Base-by-base conservation (phyloP, 2,329 filamentous ascomycete species). In the Fusarium sp. region DNA sequence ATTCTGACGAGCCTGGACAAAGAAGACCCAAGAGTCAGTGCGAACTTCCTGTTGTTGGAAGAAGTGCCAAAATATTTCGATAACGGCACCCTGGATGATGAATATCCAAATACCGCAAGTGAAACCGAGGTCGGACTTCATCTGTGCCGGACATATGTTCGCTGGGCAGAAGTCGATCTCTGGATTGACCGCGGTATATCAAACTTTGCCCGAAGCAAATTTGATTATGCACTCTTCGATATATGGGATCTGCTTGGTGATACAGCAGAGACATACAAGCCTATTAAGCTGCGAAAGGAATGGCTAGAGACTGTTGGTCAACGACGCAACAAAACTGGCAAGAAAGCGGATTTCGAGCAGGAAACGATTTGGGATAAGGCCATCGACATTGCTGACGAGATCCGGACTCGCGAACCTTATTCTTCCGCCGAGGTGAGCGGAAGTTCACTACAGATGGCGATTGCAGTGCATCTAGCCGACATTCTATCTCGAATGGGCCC, bases 161-260 rank as follows among this genome's bases (percentile, higher is more conserved):
- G 51, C 3, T 54, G 40, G 51, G 51, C 27, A 13, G 40, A 54
- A 8, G 51, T 6, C 6, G 51, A 54, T 54, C 13, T 45, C 16
- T 54, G 51, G 51, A 22, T 54, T n/a, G 51, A 54, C 4, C 27
- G 27, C 5, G 15, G 25, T 3, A 15, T 11, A 8, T 54, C 51
- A 3, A 3, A 8, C 3, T 5, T 45, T 4, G 20, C 44, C 13
- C 20, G 24, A 8, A 54, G 27, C 15, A 40, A 54, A 4, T 22
- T 54, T 6, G 40, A 45, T 11, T 13, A 45, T 27, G 16, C 27
- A 0, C 16, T 54, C 15, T 30, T 30, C 8, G 25, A 54, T 12
- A 18, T 30, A 16, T n/a, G 20, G 2, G 3, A 54, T 6, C n/a
- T 54, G 3, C 4, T 54, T 7, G 51, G 51, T 13, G 8, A 54